phyloP scores from a whole-genome alignment of 768 basidiomycete species.

The Mycena pura region DNA sequence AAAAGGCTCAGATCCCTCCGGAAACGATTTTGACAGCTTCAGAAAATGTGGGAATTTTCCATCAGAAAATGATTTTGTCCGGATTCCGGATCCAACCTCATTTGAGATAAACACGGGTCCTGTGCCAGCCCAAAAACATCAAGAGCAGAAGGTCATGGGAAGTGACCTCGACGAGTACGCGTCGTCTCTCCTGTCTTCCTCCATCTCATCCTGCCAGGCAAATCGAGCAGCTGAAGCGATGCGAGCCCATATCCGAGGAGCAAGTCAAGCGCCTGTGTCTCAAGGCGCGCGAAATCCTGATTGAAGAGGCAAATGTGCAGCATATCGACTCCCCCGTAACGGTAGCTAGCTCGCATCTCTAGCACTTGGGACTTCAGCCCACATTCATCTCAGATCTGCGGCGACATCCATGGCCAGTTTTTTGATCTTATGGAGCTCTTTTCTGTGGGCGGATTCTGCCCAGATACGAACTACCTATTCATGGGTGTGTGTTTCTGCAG shows the following conservation, averaged over 20 bases:
- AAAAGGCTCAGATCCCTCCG: too few species aligned
- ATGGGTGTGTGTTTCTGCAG: slow-evolving; percentile 68
- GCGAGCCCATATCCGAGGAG: slow-evolving; percentile 94
- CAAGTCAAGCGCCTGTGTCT: slow-evolving; percentile 95
- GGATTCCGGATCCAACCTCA: too few species aligned
- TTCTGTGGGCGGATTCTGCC: slow-evolving; percentile 90
- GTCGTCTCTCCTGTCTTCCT: background rate
- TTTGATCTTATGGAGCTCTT: slow-evolving; percentile 97
- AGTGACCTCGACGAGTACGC: slow-evolving; percentile 28
- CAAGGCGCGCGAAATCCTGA: slow-evolving; percentile 94
- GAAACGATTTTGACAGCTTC: too few species aligned
- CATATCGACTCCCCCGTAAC: slow-evolving; percentile 96
- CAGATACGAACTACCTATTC: slow-evolving; percentile 94
- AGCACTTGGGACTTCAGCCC: slow-evolving; percentile 8
- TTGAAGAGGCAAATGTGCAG: slow-evolving; percentile 98
- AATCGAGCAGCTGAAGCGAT: slow-evolving; percentile 92
- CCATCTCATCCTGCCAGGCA: slow-evolving; percentile 60
- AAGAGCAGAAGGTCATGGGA: too few species aligned
- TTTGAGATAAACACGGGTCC: too few species aligned
- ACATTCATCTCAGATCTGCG: slow-evolving; percentile 69
- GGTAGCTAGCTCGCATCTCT: slow-evolving; percentile 55
- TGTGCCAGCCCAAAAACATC: too few species aligned
- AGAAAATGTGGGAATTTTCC: too few species aligned
- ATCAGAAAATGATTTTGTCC: too few species aligned
- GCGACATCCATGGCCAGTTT: slow-evolving; percentile 98